phyloP scores from a whole-genome alignment of 2,329 filamentous ascomycete genomes.

The Fusarium sp. region DNA sequence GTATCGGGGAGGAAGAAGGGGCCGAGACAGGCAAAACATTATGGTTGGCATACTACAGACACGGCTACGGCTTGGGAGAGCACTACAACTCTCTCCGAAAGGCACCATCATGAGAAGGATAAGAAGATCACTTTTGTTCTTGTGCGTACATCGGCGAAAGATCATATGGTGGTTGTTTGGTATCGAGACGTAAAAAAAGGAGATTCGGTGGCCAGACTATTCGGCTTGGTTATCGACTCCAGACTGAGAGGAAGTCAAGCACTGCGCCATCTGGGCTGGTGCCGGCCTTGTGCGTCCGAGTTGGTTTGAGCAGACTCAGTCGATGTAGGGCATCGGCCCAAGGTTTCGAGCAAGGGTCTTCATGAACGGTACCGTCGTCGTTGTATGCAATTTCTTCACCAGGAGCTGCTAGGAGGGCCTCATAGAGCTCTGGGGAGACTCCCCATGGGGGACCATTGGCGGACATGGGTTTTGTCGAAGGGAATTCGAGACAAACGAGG shows the following conservation, averaged over 20 bases:
- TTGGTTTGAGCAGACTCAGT: conserved; percentile 60
- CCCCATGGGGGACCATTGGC: conserved; percentile 78
- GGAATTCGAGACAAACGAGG: conserved; percentile 78
- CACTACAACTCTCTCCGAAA: conserved; percentile 91
- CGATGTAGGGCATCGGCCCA: conserved; percentile 52
- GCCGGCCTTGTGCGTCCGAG: conserved; percentile 59
- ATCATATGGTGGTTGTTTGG: conserved; percentile 38
- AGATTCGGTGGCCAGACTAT: conserved; percentile 1
- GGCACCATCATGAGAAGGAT: conserved; percentile 39
- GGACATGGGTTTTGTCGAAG: conserved; percentile 73
- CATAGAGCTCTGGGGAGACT: conserved; percentile 73
- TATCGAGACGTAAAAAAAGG: conserved; percentile 37
- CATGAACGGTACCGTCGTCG: conserved; percentile 54
- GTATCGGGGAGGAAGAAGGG: conserved; percentile 64
- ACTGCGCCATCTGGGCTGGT: conserved; percentile 56
- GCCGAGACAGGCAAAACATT: conserved; percentile 64
- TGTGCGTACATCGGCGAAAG: conserved; percentile 30
- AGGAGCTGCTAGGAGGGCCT: conserved; percentile 74
- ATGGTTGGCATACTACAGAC: conserved; percentile 95
- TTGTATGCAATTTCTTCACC: conserved; percentile 73
- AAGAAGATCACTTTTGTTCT: conserved; percentile 35
- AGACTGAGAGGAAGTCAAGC: conserved; percentile 64
- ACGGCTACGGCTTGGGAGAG: conserved; percentile 93
- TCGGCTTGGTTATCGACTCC: conserved; percentile 49
- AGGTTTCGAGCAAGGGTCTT: conserved; percentile 52